A percentile compares a stretch with the other conserved stretches of the same genome.
Evolutionary conservation across 306 rosid genomes (phyloP).

Genomic region (Cucurbita pepo): DNA sequence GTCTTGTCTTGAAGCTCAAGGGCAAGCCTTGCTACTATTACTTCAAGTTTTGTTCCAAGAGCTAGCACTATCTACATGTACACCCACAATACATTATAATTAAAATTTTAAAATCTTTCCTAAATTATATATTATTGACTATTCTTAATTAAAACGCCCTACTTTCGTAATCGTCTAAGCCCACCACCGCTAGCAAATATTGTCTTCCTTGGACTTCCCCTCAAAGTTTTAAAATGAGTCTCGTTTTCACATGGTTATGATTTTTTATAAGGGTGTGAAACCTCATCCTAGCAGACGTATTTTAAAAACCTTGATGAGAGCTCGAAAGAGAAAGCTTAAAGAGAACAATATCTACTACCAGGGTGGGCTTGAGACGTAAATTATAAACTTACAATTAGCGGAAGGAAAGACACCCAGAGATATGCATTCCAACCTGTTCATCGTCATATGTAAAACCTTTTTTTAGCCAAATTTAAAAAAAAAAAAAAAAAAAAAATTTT

Average conservation of each 20-base stretch:
- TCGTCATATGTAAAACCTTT: neutral
- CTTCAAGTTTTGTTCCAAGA: conserved; percentile 42
- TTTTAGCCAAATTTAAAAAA: neutral
- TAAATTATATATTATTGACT: neutral
- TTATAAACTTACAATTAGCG: conserved; percentile 22
- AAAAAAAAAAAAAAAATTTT: neutral
- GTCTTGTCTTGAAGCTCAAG: conserved; percentile 16
- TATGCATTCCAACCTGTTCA: conserved; percentile 41
- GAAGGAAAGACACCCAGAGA: conserved; percentile 45
- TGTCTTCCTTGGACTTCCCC: no score
- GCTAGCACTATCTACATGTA: conserved; percentile 23
- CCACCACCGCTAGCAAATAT: no score
- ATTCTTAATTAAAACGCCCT: no score
- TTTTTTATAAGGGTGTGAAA: no score
- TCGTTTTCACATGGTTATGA: no score
- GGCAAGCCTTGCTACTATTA: conserved; percentile 40
- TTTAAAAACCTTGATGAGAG: no score
- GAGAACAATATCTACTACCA: no score
- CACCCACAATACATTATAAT: neutral
- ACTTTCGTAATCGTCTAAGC: no score
- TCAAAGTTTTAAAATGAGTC: no score
- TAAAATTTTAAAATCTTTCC: neutral
- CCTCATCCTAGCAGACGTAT: no score
- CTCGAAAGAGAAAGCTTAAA: no score
- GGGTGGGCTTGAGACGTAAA: neutral